Conservation (phyloP, 2,329 filamentous ascomycete genomes). For the Falciphora oryzae region DNA sequence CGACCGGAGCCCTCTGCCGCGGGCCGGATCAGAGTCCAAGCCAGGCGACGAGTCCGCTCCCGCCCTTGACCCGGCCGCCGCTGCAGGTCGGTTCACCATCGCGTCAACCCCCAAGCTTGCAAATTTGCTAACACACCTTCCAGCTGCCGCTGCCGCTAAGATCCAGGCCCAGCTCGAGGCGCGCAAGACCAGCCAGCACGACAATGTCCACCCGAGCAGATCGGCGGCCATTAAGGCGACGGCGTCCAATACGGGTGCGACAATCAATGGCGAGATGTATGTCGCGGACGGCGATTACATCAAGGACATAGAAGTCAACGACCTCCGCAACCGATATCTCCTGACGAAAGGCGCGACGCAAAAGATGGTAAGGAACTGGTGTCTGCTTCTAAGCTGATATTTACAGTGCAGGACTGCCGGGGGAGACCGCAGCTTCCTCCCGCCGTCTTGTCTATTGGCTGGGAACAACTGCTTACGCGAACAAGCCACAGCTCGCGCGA, state of each 20-base stretch:
- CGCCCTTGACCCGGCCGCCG: slow-evolving; percentile 62
- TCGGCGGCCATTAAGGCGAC: slow-evolving; percentile 43
- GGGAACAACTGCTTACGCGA: slow-evolving; percentile 64
- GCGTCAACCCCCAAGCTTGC: not conserved
- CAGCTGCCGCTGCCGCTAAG: slow-evolving; percentile 81
- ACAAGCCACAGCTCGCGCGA: slow-evolving; percentile 53
- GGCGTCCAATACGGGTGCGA: slow-evolving; percentile 30
- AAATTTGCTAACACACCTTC: slow-evolving; percentile 22
- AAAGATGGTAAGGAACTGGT: slow-evolving; percentile 81
- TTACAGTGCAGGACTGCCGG: slow-evolving; percentile 13
- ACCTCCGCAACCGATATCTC: slow-evolving; percentile 91
- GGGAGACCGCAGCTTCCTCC: slow-evolving; percentile 11
- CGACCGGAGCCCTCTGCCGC: slow-evolving; percentile 71
- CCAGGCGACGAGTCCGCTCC: slow-evolving; percentile 35
- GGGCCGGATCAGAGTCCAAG: slow-evolving; percentile 30
- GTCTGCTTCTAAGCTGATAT: slow-evolving; percentile 16
- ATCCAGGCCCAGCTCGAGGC: slow-evolving; percentile 81
- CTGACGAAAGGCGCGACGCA: slow-evolving; percentile 96
- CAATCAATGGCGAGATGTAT: slow-evolving; percentile 80
- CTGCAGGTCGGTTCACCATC: slow-evolving; percentile 57
- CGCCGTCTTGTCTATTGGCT: slow-evolving; percentile 32
- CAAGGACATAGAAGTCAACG: slow-evolving; percentile 98
- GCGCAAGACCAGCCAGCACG: slow-evolving; percentile 84
- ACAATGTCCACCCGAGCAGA: slow-evolving; percentile 79
- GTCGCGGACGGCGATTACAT: slow-evolving; percentile 96